Evolutionary conservation across 192 early-diverging fungal species (phyloP).

Genomic region (Rhizoclosmatium sp.): DNA sequence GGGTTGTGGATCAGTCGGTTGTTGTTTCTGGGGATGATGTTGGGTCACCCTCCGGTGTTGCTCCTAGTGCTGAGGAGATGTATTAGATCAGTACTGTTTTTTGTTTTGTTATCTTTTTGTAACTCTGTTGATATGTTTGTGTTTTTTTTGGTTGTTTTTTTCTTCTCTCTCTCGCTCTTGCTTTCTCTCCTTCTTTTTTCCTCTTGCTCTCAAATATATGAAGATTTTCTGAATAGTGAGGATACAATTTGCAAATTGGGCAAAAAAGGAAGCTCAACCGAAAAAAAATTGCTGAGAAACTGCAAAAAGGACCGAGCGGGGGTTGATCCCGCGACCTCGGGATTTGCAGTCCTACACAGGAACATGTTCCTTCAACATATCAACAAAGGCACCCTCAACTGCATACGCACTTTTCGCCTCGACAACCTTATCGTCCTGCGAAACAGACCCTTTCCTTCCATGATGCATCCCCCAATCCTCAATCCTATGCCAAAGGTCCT

Average conservation of each 20-base stretch:
- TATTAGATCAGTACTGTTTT: conserved; percentile 4
- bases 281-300: too few species aligned
- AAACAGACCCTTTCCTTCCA: neutral
- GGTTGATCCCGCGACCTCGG: too few species aligned
- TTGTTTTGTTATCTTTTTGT: neutral
- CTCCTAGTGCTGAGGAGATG: neutral
- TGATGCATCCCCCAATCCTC: neutral
- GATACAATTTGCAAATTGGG: too few species aligned
- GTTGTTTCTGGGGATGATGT: neutral
- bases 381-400: conserved; percentile 13
- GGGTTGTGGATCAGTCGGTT: neutral
- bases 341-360: neutral
- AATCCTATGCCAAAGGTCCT: neutral
- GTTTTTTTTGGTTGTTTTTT: neutral
- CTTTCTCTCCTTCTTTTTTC: too few species aligned
- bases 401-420: conserved; percentile 28
- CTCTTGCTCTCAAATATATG: too few species aligned
- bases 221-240: too few species aligned
- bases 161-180: neutral
- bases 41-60: neutral
- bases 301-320: too few species aligned
- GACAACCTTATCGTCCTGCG: neutral
- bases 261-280: too few species aligned
- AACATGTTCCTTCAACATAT: conserved; percentile 14
- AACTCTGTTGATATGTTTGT: neutral